Evolutionary conservation across 1,284 basidiomycete genomes (phyloP), one percentile per base, ranked within the genome.

Genomic region (Phenoliferia sp.): DNA sequence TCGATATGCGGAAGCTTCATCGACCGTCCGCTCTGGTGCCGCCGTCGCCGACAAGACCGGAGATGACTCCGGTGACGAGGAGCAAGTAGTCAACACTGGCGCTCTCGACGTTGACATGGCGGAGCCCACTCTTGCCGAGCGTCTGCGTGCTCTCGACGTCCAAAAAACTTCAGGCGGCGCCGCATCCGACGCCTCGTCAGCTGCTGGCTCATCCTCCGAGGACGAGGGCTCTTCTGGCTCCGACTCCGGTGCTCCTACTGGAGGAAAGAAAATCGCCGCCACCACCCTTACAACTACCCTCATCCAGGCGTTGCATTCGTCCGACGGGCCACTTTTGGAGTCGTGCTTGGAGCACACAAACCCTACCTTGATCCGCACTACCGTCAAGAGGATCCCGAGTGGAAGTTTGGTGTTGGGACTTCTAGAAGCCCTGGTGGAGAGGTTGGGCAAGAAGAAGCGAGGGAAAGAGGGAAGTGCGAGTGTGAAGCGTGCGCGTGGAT

Each of bases 241-340:
- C 12, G 67, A 65, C 34, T 55, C 52, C 17, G 66, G 67, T 9
- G 22, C 39, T 7, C 64, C 61, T 29, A 64, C 77, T 2, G 66
- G 66, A 0, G 58, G 67, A 3, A 59, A 72, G 3, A 81, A 86
- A 28, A 85, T 90, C 50, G 91, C 91, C 56, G 88, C 92, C 1
- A 88, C 89, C 68, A 96, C 95, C 1, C 85, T 99, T 63, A 92
- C 95, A 31, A 89, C 94, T 62, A 94, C 95, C 19, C 85, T 99
- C 59, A 92, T 95, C 61, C 96, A 99, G 80, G 95, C 96, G 0
- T 82, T 99, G 58, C 95, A 99, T 79, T 97, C 95, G 3, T 90
- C 90, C 28, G 96, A 99, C 81, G 86, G 89, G 0, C 86, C 88
- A 7, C 82, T 99, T 50, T 82, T 99, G 66, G 92, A 96, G 76